These are phyloP conservation scores for Fragaria vesca DNA, from an alignment of 306 rosid species.

Conservation along the genomic window DNA sequence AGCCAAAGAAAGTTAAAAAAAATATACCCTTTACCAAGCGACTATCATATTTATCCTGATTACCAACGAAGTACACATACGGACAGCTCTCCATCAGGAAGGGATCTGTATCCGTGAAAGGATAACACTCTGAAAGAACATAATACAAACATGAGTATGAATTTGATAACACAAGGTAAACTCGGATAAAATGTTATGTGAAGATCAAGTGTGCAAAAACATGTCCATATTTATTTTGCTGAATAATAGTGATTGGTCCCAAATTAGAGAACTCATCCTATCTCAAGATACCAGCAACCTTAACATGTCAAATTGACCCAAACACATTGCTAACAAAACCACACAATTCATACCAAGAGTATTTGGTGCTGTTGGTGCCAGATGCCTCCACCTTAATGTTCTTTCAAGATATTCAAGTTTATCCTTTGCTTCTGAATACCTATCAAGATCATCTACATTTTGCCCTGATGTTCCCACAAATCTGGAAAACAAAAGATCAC, in stretches of 20 bases:
- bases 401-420: constrained; percentile 91
- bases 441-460: constrained; percentile 85
- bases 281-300: constrained; percentile 15
- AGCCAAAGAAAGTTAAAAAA: constrained; percentile 13
- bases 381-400: constrained; percentile 91
- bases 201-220: not conserved
- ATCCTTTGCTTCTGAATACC: constrained; percentile 76
- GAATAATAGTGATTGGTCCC: constrained; percentile 16
- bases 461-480: constrained; percentile 96
- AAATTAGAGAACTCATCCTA: constrained; percentile 19
- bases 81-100: constrained; percentile 89
- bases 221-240: constrained; percentile 1
- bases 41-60: constrained; percentile 75
- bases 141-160: constrained; percentile 9
- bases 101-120: constrained; percentile 83
- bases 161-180: constrained; percentile 7
- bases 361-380: constrained; percentile 98
- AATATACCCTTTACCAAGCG: constrained; percentile 67
- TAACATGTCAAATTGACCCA: not conserved
- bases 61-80: constrained; percentile 86
- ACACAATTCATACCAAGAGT: constrained; percentile 65
- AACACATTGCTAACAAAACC: not conserved
- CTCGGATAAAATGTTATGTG: not conserved
- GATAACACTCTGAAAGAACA: constrained; percentile 79
- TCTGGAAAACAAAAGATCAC: constrained; percentile 44